Conservation (phyloP, 495 filamentous ascomycete genomes). For the Oleoguttula mirabilis region DNA sequence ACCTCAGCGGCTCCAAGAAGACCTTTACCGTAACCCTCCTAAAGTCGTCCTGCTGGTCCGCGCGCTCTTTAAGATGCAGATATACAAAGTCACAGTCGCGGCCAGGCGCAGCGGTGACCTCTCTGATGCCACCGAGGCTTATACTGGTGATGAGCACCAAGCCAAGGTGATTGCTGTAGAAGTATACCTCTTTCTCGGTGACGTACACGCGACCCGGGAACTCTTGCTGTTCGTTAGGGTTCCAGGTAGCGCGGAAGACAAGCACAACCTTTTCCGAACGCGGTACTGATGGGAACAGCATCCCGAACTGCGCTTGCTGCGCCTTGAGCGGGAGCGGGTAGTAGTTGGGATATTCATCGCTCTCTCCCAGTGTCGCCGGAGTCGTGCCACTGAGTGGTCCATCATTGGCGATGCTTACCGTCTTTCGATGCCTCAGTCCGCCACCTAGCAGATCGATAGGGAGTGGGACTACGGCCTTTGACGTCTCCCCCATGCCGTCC, state of each 20-base stretch:
- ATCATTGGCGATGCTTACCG: slow-evolving; percentile 53
- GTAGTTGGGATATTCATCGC: slow-evolving; percentile 58
- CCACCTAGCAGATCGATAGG: slow-evolving; percentile 3
- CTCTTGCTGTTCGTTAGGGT: slow-evolving; percentile 63
- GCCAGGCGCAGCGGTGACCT: slow-evolving; percentile 81
- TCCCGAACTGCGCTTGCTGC: slow-evolving; percentile 85
- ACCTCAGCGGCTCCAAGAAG: slow-evolving; percentile 74
- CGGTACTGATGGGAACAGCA: slow-evolving; percentile 74
- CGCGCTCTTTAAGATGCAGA: slow-evolving; percentile 56
- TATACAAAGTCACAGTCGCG: slow-evolving; percentile 89
- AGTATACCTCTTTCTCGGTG: slow-evolving; percentile 75
- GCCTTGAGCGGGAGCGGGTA: slow-evolving; percentile 75
- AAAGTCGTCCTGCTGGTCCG: slow-evolving; percentile 47
- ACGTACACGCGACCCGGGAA: slow-evolving; percentile 83
- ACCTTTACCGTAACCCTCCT: slow-evolving; percentile 75
- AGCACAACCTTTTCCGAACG: slow-evolving; percentile 66
- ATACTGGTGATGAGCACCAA: slow-evolving; percentile 71
- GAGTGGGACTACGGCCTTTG: not conserved
- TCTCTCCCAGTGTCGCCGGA: not conserved
- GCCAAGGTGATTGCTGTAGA: slow-evolving; percentile 92
- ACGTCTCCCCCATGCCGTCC: slow-evolving; percentile 5
- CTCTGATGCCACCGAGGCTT: slow-evolving; percentile 59
- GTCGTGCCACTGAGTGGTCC: not conserved
- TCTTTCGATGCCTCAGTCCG: slow-evolving; percentile 52
- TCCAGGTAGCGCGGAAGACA: slow-evolving; percentile 65